A percentile compares a stretch with the other conserved stretches of the same genome.
Evolutionary conservation across 306 rosid species (phyloP).

Genomic region (Lathyrus oleraceus): DNA sequence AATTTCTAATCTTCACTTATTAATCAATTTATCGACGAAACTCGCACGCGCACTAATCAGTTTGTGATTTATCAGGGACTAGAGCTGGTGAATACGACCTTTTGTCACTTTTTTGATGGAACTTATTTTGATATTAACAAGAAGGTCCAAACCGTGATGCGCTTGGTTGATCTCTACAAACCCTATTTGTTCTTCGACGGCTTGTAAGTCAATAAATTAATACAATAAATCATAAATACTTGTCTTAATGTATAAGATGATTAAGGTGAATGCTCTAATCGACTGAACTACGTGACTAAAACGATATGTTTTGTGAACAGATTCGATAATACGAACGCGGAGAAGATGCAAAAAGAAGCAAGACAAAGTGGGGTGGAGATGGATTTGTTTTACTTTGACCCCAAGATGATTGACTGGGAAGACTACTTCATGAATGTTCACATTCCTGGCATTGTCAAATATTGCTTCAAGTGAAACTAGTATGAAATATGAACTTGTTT

Average conservation of each 20-base stretch:
- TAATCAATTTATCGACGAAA: neutral
- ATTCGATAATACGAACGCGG: constrained; percentile 66
- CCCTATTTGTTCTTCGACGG: constrained; percentile 78
- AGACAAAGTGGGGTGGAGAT: constrained; percentile 45
- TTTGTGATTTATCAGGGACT: constrained; percentile 49
- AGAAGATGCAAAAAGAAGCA: constrained; percentile 57
- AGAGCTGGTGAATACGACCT: constrained; percentile 52
- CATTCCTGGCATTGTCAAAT: constrained; percentile 63
- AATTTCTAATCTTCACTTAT: neutral
- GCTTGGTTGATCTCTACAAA: constrained; percentile 64
- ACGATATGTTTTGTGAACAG: constrained; percentile 43
- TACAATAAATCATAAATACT: too few species aligned
- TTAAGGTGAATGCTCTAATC: too few species aligned
- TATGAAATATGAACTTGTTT: neutral
- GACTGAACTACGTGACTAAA: too few species aligned
- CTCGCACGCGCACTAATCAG: neutral
- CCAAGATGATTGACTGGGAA: constrained; percentile 63
- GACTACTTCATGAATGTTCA: constrained; percentile 65
- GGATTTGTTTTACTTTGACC: constrained; percentile 65
- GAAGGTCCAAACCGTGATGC: constrained; percentile 59
- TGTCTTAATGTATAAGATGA: too few species aligned
- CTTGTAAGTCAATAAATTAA: constrained; percentile 46
- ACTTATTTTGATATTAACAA: constrained; percentile 42
- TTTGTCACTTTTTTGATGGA: constrained; percentile 61
- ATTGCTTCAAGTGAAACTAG: constrained; percentile 50